Evolutionary conservation across 108 stramenopile genomes (phyloP), one percentile per base, ranked within the genome.

Genomic region (Aurantiochytrium sp.): DNA sequence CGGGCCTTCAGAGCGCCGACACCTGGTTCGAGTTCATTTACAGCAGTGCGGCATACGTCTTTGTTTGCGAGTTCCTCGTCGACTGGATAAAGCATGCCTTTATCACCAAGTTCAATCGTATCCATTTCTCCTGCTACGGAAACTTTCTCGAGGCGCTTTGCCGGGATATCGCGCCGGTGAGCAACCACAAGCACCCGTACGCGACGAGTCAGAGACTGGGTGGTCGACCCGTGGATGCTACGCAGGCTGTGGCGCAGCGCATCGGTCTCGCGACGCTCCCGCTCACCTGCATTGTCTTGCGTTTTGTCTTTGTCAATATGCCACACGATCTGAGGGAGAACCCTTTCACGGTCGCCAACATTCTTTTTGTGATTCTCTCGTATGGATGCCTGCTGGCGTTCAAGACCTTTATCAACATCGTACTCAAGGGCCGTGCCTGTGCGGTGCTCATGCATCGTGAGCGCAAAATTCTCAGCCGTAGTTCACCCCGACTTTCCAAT

Each of bases 51-150:
- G 45, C 28, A 4, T 87, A 96, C 88, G 96, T 99, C 35, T 93
- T 97, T 87, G 91, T 91, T 4, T 94, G 95, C 0, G 99, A 99
- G 91, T 90, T 97, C 44, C 88, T 98, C 25, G 93, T 95, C 44
- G 99, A 99, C 91, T 98, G 97, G 96, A 94, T 98, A 88, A 99
- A 99, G 92, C 97, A 97, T 90, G 92, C 95, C 8, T 98, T 98
- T 94, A 98, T 98, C 64, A 97, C 96, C 90, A 98, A 99, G 89
- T 98, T 98, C 93, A 98, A 99, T 92, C 91, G 93, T 69, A 94
- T 99, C 76, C 92, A 96, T 58, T 94, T 95, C 88, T 71, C 87
- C 14, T 93, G 95, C 6, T 99, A 97, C 90, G 89, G 91, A 51
- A 96, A 97, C 88, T 97, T 96, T 89, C 94, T 92, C 29, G 93